Conservation (phyloP, 768 basidiomycete species). For the Russula brevipes region DNA sequence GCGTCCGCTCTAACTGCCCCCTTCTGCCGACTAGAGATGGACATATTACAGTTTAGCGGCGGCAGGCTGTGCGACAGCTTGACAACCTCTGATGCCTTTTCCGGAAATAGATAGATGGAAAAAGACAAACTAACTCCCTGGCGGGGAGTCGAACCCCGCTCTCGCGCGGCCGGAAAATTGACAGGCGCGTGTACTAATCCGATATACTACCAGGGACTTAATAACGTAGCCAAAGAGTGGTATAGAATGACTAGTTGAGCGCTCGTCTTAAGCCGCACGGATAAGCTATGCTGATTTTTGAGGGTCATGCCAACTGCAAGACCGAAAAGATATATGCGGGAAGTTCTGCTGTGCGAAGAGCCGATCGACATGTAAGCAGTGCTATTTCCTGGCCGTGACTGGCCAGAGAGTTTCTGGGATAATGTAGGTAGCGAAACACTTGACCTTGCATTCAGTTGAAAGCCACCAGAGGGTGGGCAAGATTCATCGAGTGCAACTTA, state of each 20-base stretch:
- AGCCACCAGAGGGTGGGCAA: slow-evolving; percentile 15
- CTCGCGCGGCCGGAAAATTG: slow-evolving; percentile 32
- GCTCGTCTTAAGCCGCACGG: too few species aligned
- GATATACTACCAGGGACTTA: slow-evolving; percentile 25
- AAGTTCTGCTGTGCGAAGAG: slow-evolving; percentile 53
- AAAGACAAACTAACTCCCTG: slow-evolving; percentile 29
- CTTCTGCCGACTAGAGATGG: too few species aligned
- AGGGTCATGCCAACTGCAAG: slow-evolving; percentile 52
- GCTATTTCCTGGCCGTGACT: not conserved
- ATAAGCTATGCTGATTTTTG: too few species aligned
- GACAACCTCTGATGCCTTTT: too few species aligned
- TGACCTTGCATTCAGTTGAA: slow-evolving; percentile 31
- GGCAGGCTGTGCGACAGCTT: too few species aligned
- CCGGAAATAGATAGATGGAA: too few species aligned
- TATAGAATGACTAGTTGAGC: not conserved
- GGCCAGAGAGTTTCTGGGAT: slow-evolving; percentile 31
- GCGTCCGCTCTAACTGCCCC: too few species aligned
- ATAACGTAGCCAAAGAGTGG: fast-evolving
- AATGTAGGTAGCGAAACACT: slow-evolving; percentile 33
- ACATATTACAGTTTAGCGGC: too few species aligned
- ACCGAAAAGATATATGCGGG: slow-evolving; percentile 41
- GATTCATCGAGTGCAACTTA: slow-evolving; percentile 25
- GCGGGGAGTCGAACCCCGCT: slow-evolving; percentile 47
- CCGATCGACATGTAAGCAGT: slow-evolving; percentile 46
- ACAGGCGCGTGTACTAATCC: slow-evolving; percentile 26